Percentiles rank a stretch among this genome's conserved stretches.
Evolutionary conservation across 768 basidiomycete genomes (phyloP).

Genomic region (Mycena indigotica): DNA sequence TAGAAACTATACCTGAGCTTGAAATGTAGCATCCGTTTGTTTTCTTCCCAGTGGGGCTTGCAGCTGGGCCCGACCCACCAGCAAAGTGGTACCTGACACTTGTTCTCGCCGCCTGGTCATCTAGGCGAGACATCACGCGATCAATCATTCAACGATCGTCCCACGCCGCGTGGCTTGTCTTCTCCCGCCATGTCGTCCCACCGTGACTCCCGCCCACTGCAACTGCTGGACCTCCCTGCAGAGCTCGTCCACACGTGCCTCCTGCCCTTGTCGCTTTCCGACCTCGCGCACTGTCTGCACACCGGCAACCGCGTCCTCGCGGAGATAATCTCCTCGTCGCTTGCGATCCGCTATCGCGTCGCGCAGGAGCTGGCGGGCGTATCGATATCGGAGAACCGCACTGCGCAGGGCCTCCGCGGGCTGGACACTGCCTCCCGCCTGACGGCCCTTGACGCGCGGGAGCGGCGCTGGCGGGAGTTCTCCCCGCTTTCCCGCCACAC

Average conservation of each 20-base stretch:
- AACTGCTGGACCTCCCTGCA: not conserved
- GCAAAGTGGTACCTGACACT: too few species aligned
- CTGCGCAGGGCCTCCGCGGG: not conserved
- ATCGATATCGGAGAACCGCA: not conserved
- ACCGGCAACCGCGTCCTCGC: not conserved
- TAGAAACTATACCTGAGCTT: too few species aligned
- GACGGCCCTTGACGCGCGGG: not conserved
- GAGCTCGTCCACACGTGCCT: not conserved
- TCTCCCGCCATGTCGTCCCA: not conserved
- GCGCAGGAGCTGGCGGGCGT: not conserved
- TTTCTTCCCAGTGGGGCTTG: too few species aligned
- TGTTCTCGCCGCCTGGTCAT: too few species aligned
- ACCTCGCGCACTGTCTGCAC: not conserved
- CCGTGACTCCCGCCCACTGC: not conserved
- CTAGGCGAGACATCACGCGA: too few species aligned
- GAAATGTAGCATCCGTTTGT: too few species aligned
- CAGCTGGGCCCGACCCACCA: too few species aligned
- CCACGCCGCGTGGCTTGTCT: too few species aligned
- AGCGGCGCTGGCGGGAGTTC: not conserved
- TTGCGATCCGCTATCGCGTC: not conserved
- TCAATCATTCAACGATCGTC: too few species aligned
- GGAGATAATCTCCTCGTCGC: not conserved
- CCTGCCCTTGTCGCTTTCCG: not conserved
- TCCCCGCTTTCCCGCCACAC: not conserved
- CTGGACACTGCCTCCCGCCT: not conserved